Conservation (phyloP, 331 rosid genomes). For the Quercus lobata region DNA sequence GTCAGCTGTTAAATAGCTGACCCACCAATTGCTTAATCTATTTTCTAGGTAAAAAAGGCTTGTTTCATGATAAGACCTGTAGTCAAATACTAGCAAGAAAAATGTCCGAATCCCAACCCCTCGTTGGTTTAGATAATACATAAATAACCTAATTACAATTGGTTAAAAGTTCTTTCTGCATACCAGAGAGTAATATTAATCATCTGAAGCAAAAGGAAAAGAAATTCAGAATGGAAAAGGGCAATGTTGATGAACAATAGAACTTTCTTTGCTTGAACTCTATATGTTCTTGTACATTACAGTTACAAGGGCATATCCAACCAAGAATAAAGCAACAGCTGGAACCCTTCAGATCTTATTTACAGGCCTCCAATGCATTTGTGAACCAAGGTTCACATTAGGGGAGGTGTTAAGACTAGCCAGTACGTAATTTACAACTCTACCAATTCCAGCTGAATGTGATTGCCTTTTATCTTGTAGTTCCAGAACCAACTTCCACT, state of each 20-base stretch:
- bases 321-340: neutral
- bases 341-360: neutral
- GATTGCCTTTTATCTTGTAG: constrained; percentile 61
- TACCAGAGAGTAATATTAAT: neutral
- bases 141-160: neutral
- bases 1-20: too few relatives aligned
- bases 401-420: neutral
- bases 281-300: constrained; percentile 4
- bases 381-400: constrained; percentile 51
- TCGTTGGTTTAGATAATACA: too few relatives aligned
- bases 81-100: neutral
- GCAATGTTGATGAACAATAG: constrained; percentile 2
- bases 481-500: constrained; percentile 93
- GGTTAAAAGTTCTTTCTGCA: neutral
- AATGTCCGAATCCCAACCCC: neutral
- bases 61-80: neutral
- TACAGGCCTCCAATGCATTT: neutral
- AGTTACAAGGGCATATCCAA: constrained; percentile 1
- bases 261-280: constrained; percentile 23
- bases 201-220: neutral
- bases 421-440: constrained; percentile 36
- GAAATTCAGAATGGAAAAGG: neutral
- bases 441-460: constrained; percentile 58
- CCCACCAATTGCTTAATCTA: neutral
- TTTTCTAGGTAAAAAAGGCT: neutral